Evolutionary conservation across 1,284 basidiomycete species (phyloP).

Genomic region (Apiotrichum akiyoshidainum): DNA sequence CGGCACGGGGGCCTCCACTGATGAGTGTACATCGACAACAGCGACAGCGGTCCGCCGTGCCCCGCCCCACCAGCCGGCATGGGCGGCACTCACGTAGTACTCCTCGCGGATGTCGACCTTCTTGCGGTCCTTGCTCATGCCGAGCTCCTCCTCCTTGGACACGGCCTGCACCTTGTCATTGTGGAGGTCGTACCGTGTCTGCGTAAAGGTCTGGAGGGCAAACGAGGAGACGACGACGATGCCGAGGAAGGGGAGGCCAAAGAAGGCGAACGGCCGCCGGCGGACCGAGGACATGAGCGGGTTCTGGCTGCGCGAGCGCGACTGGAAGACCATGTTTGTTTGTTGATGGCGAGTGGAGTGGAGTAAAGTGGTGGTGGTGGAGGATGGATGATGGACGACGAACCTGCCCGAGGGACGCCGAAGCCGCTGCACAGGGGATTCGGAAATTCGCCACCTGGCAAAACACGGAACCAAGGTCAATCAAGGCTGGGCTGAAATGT

Average conservation of each 20-base stretch:
- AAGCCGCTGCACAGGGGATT: neutral
- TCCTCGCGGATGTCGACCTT: constrained; percentile 91
- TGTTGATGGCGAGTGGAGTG: neutral
- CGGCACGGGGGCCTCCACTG: too few relatives aligned
- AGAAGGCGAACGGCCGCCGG: constrained; percentile 55
- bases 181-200: constrained; percentile 86
- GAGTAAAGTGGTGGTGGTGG: neutral
- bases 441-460: neutral
- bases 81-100: constrained; percentile 72
- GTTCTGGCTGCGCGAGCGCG: constrained; percentile 55
- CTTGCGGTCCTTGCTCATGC: constrained; percentile 72
- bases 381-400: neutral
- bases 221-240: constrained; percentile 86
- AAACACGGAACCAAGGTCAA: too few relatives aligned
- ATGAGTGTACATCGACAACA: too few relatives aligned
- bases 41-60: neutral
- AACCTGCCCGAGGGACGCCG: neutral
- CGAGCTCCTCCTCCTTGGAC: constrained; percentile 76
- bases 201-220: constrained; percentile 76
- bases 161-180: constrained; percentile 74
- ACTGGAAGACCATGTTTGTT: constrained; percentile 54
- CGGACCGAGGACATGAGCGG: constrained; percentile 37
- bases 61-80: neutral
- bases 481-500: too few relatives aligned
- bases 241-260: constrained; percentile 82